These are phyloP conservation scores for Alliaria petiolata DNA, from an alignment of 345 rosid species.

Conservation along the genomic window DNA sequence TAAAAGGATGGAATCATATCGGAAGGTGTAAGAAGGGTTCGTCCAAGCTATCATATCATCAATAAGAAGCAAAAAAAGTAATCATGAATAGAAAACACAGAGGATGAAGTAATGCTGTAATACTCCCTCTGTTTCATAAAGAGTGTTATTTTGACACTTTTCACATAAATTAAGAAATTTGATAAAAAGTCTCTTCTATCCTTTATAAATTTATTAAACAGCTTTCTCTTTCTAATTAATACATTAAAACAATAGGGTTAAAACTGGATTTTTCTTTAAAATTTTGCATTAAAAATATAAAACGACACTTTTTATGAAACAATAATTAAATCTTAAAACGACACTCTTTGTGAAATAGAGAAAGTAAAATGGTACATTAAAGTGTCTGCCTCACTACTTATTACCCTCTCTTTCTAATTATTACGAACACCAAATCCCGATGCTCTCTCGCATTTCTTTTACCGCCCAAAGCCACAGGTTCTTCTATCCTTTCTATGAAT, in stretches of 20 bases:
- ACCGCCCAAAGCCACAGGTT: constrained; percentile 19
- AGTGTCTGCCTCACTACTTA: constrained; percentile 27
- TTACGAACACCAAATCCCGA: constrained; percentile 30
- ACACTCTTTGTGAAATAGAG: too few relatives aligned
- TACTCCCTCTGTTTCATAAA: too few relatives aligned
- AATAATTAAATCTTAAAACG: too few relatives aligned
- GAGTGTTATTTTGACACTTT: too few relatives aligned
- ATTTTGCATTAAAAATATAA: too few relatives aligned
- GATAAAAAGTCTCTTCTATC: too few relatives aligned
- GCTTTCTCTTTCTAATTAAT: too few relatives aligned
- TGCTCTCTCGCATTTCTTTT: constrained; percentile 22
- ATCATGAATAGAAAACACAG: constrained; percentile 14
- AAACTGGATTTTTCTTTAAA: too few relatives aligned
- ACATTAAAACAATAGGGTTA: too few relatives aligned
- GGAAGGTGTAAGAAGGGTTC: constrained; percentile 16
- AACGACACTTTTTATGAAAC: too few relatives aligned
- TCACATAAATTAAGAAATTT: too few relatives aligned
- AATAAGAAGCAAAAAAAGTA: background rate
- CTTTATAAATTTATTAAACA: too few relatives aligned
- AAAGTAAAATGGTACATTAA: constrained; percentile 5
- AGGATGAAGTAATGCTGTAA: constrained; percentile 1
- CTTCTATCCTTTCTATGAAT: background rate
- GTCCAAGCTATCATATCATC: constrained; percentile 21
- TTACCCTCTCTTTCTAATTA: constrained; percentile 26
- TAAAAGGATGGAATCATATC: background rate